Percentiles rank a stretch among this genome's conserved stretches.
These are phyloP conservation scores for Mycena belliarum DNA, from an alignment of 768 basidiomycete genomes.

Conservation along the genomic window DNA sequence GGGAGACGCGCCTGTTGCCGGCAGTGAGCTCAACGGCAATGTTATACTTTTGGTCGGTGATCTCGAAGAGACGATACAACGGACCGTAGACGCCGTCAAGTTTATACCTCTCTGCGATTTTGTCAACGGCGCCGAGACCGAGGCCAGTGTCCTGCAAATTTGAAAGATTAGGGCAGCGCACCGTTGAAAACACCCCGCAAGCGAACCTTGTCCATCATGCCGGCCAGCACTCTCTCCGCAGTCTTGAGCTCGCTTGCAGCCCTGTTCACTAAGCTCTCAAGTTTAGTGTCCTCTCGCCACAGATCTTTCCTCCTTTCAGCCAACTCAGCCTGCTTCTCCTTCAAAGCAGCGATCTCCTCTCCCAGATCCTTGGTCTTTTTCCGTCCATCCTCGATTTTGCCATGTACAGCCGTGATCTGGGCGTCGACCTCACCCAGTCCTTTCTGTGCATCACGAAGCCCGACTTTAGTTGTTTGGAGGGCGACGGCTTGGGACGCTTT, in stretches of 20 bases:
- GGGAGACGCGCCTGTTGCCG: slow-evolving; percentile 83
- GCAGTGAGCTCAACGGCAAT: slow-evolving; percentile 94
- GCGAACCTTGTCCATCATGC: slow-evolving; percentile 99
- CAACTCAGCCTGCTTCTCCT: slow-evolving; percentile 67
- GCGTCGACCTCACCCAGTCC: slow-evolving; percentile 59
- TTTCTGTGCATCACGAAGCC: slow-evolving; percentile 48
- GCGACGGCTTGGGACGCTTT: slow-evolving; percentile 55
- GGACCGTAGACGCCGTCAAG: slow-evolving; percentile 91
- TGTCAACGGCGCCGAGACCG: slow-evolving; percentile 84
- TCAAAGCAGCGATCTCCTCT: slow-evolving; percentile 61
- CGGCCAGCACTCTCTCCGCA: slow-evolving; percentile 75
- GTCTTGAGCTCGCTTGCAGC: slow-evolving; percentile 80
- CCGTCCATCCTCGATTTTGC: slow-evolving; percentile 66
- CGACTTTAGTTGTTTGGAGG: slow-evolving; percentile 52
- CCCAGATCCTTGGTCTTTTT: slow-evolving; percentile 54
- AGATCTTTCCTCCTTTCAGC: slow-evolving; percentile 86
- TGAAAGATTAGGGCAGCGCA: slow-evolving; percentile 30
- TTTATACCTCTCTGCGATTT: slow-evolving; percentile 73
- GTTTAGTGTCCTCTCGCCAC: slow-evolving; percentile 93
- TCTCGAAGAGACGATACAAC: slow-evolving; percentile 89
- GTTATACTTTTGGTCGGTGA: slow-evolving; percentile 85
- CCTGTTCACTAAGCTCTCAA: slow-evolving; percentile 73
- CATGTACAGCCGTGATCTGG: slow-evolving; percentile 56
- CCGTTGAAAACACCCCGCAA: too few relatives aligned
- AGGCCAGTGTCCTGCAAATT: slow-evolving; percentile 78